Base-by-base conservation (phyloP, 345 rosid genomes). In the Eucalyptus cloeziana region DNA sequence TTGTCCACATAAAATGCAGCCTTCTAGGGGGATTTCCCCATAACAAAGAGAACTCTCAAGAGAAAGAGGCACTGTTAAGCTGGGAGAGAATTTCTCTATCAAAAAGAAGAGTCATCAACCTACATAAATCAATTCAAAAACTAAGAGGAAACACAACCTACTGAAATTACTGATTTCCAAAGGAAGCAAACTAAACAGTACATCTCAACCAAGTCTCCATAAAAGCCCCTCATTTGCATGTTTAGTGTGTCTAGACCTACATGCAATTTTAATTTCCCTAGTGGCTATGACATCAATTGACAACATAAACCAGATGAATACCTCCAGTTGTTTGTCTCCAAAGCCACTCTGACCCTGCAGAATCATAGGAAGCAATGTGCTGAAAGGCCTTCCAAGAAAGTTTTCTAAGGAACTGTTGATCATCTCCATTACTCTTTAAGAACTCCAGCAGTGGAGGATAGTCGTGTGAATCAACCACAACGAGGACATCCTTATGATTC, bases 371-470 rank as follows among this genome's bases (percentile, higher is more conserved):
- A 91, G 98, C 98, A 89, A 92, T 94, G 88, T 95, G 98, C 87
- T 95, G 95, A 92, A 97, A 96, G 30, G 98, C 99, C 91, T 98
- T 96, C 98, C 98, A 97, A 13, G 98, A 96, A 94, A 98, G 99
- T 91, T 93, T 97, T 91, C 94, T 95, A 21, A 96, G 95, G 89
- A 93, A 95, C 40, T 93, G 94, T 81, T 95, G 94, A 90, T 98
- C 96, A 47, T 90, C 95, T 80, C 93, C 89, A 3, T 92, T 93
- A 71, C 94, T 96, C 91, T 94, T 93, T 19, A 98, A 93, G 93
- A 92, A 96, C 88, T 98, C 97, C 62, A 98, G 89, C 25, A 98
- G 95, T 14, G 90, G 94, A 89, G 96, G 95, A 91, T 96, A 98
- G 89, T 96, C 96, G 80, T 92, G 92, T 8, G 95, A 93, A 91